Evolutionary conservation across 768 basidiomycete species (phyloP).

Genomic region (Hebeloma cylindrosporum): DNA sequence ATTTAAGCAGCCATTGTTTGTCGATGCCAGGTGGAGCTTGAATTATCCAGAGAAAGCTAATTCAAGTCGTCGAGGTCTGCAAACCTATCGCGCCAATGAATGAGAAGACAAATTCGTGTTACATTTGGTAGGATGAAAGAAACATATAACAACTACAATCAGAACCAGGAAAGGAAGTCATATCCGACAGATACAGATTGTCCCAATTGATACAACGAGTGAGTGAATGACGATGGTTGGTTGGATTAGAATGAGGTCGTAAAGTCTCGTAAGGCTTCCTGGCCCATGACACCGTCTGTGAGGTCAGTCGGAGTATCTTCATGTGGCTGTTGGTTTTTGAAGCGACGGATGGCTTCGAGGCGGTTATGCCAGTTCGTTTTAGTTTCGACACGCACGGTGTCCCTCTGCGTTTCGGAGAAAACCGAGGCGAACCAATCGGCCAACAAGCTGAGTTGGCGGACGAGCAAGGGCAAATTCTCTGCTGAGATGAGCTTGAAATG

Average conservation of each 20-base stretch:
- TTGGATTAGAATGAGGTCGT: conserved; percentile 46
- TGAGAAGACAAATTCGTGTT: too few species aligned
- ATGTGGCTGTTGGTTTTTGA: conserved; percentile 44
- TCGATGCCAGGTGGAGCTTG: too few species aligned
- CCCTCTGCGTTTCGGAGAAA: conserved; percentile 70
- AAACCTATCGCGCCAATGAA: too few species aligned
- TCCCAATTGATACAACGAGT: conserved; percentile 14
- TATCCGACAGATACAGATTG: conserved; percentile 16
- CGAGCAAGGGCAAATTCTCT: conserved; percentile 79
- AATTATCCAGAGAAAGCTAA: too few species aligned
- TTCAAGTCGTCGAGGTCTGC: too few species aligned
- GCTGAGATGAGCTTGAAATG: conserved; percentile 94
- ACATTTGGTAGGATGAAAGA: too few species aligned
- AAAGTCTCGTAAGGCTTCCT: conserved; percentile 58
- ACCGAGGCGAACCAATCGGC: conserved; percentile 91
- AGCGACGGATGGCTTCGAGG: conserved; percentile 75
- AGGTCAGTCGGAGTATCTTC: conserved; percentile 20
- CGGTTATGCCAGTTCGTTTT: conserved; percentile 89
- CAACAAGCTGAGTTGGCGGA: conserved; percentile 84
- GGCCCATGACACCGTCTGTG: conserved; percentile 46
- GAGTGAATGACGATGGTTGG: too few species aligned
- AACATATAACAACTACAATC: too few species aligned
- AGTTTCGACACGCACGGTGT: conserved; percentile 72
- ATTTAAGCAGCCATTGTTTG: too few species aligned
- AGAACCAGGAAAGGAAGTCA: conserved; percentile 2